phyloP scores from a whole-genome alignment of 2,329 filamentous ascomycete genomes.

The Grosmannia huntii region DNA sequence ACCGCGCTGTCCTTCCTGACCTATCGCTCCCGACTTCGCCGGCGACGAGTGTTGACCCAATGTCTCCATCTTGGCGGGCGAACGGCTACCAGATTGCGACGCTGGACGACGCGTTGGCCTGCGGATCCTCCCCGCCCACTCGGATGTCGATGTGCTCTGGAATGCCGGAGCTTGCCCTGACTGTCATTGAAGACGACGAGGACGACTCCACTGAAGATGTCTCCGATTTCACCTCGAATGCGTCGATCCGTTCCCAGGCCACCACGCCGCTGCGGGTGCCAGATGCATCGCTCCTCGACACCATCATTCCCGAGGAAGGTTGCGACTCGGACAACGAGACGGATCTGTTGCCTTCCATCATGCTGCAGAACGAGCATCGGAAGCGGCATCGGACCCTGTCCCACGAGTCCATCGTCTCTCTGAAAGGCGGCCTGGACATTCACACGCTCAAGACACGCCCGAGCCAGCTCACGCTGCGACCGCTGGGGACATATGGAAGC shows the following conservation, averaged over 20 bases:
- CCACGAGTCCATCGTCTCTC: slow-evolving; percentile 80
- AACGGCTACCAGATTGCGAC: slow-evolving; percentile 32
- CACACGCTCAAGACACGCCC: slow-evolving; percentile 67
- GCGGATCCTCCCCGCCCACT: neutral
- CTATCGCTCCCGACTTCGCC: slow-evolving; percentile 71
- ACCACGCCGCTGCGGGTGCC: slow-evolving; percentile 6
- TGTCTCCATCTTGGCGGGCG: slow-evolving; percentile 45
- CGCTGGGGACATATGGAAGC: slow-evolving; percentile 28
- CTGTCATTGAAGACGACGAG: neutral
- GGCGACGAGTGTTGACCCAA: slow-evolving; percentile 59
- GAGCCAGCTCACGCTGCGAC: slow-evolving; percentile 54
- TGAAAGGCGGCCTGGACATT: slow-evolving; percentile 80
- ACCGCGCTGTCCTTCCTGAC: slow-evolving; percentile 49
- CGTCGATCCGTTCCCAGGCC: neutral
- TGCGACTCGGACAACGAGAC: neutral
- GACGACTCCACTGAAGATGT: neutral
- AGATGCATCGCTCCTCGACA: neutral
- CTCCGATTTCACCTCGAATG: neutral
- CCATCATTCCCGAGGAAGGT: neutral
- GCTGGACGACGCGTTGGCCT: neutral
- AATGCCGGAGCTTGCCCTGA: too few relatives aligned
- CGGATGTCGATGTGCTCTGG: too few relatives aligned
- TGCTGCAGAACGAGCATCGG: slow-evolving; percentile 6
- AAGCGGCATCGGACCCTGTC: slow-evolving; percentile 54
- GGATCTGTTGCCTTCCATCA: neutral